Base-by-base conservation (phyloP, 2,329 filamentous ascomycete species). In the Orbilia brochopaga region DNA sequence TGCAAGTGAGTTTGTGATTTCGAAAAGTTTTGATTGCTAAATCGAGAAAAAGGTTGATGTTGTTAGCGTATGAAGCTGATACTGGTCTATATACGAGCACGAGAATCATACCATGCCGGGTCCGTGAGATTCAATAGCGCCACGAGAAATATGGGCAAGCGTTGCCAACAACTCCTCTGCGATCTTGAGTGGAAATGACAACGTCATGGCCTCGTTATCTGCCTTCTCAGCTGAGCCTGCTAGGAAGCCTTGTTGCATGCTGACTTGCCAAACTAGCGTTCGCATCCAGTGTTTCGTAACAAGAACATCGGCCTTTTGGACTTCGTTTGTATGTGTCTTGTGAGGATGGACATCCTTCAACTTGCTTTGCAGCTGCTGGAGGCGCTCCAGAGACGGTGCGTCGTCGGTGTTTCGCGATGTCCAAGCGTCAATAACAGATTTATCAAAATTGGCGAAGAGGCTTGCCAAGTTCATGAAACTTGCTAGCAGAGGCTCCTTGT, bases 221-320 rank as follows among this genome's bases (percentile, higher is more conserved):
- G 44, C 48, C 23, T 60, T 60, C 13, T 40, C 60, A 7, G 42
- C 51, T 30, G 54, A 37, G 1, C 67, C 56, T 23, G 59, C 61
- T 6, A 72, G 32, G 17, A 64, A 72, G 3, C 67, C 67, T 52
- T 72, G 67, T 50, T 65, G 59, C 67, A 72, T 72, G 13, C 59
- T 65, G 13, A 72, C 67, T 42, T 72, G 67, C 67, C 67, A 72
- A 10, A 72, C 55, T 15, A 72, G n/a, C 5, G 67, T 72, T 21
- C 67, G 64, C 67, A 72, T 72, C 67, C 67, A 72, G 35, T 72
- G 67, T n/a, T 72, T 72, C 11, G 67, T 72, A 35, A 72, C 61
- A 17, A 72, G 30, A 2, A 72, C 61, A 32, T 72, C 67, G 5
- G 67, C 61, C 15, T 72, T 72, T 24, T 72, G 67, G 7, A 65